A percentile compares a stretch with the other conserved stretches of the same genome.
Conservation (phyloP, 176 grass and related monocot genomes). For the Neostapfia colusana region DNA sequence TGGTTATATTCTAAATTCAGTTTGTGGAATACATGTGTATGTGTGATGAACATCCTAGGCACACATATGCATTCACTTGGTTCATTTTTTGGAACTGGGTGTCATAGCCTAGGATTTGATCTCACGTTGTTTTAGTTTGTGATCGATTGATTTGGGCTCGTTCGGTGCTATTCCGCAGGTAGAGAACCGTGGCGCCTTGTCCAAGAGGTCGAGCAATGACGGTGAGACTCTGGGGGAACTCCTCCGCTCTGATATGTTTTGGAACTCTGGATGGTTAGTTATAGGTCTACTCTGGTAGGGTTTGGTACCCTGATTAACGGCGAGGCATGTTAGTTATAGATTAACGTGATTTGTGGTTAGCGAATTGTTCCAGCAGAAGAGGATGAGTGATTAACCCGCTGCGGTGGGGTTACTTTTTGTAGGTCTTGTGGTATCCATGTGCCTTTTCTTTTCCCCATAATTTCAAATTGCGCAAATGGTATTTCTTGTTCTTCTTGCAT, state of each 20-base stretch:
- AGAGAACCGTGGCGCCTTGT: constrained; percentile 70
- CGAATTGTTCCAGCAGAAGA: not conserved
- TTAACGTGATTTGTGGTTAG: too few species aligned
- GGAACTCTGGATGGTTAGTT: not conserved
- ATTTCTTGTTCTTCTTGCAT: not conserved
- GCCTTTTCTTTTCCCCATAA: too few species aligned
- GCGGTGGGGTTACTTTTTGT: not conserved
- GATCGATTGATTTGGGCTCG: constrained; percentile 13
- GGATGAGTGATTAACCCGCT: not conserved
- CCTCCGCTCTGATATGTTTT: not conserved
- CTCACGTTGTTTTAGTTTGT: not conserved
- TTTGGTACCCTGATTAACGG: not conserved
- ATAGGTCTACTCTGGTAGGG: not conserved
- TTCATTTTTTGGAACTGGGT: too few species aligned
- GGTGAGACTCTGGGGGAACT: constrained; percentile 44
- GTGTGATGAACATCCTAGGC: too few species aligned
- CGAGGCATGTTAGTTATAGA: not conserved
- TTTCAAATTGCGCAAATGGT: too few species aligned
- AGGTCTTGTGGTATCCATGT: not conserved
- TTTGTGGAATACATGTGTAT: too few species aligned
- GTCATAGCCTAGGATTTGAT: too few species aligned
- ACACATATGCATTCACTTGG: too few species aligned
- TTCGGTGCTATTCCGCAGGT: constrained; percentile 47
- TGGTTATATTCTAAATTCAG: too few species aligned
- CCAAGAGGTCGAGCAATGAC: constrained; percentile 86